phyloP scores from a whole-genome alignment of 1,139 yeast species.

The Nadsonia commutata region DNA sequence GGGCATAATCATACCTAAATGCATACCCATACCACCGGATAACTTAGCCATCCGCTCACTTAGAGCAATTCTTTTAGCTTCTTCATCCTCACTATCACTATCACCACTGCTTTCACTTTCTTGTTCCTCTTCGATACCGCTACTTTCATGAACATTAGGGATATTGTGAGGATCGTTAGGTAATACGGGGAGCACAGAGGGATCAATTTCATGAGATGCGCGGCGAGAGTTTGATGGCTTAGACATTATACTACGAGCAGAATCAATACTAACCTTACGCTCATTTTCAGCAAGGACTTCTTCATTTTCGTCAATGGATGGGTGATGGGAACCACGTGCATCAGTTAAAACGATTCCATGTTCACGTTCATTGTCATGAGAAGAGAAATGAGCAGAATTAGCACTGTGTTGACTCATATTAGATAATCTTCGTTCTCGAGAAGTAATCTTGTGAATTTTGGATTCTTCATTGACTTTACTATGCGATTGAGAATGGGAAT shows the following conservation, averaged over 20 bases:
- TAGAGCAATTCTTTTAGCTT: conserved; percentile 58
- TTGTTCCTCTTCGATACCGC: conserved; percentile 13
- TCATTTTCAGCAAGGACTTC: conserved; percentile 1
- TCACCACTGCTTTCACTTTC: conserved; percentile 25
- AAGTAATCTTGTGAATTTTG: no score
- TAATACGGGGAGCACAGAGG: no score
- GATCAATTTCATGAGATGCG: not conserved
- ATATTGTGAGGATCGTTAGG: no score
- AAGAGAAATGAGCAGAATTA: not conserved
- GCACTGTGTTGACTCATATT: not conserved
- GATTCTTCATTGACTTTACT: no score
- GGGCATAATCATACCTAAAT: conserved; percentile 27
- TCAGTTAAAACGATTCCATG: not conserved
- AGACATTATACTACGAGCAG: not conserved
- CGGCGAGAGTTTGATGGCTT: not conserved
- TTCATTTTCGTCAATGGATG: not conserved
- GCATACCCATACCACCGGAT: conserved; percentile 80
- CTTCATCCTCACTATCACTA: conserved; percentile 57
- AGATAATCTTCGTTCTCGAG: not conserved
- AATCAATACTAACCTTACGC: conserved; percentile 1
- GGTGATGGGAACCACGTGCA: not conserved
- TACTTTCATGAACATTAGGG: no score
- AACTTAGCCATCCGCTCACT: conserved; percentile 94
- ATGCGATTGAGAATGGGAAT: no score
- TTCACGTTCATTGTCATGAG: not conserved